Conservation (phyloP, 179 eudicot species). For the Actinidia arguta region DNA sequence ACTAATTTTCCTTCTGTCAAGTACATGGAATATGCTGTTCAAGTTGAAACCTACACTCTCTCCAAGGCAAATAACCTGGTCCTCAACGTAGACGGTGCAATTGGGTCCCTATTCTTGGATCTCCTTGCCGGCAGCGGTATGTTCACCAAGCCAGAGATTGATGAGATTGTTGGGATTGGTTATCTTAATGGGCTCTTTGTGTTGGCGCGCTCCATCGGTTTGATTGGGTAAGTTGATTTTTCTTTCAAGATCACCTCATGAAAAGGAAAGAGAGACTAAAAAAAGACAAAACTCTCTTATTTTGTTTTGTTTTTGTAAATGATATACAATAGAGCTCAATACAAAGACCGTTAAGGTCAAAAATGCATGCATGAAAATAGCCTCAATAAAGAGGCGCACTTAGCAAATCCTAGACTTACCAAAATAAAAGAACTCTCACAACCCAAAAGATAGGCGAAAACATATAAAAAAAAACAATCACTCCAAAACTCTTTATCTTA, state of each 20-base stretch:
- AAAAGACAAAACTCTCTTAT: background rate
- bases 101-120: slow-evolving; percentile 94
- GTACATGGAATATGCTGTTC: slow-evolving; percentile 98
- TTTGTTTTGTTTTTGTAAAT: too few relatives aligned
- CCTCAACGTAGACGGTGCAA: slow-evolving; percentile 95
- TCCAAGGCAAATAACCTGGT: slow-evolving; percentile 96
- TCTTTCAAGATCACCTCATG: background rate
- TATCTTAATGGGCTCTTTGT: slow-evolving; percentile 96
- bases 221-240: slow-evolving; percentile 83
- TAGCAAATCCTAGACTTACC: too few relatives aligned
- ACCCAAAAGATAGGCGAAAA: too few relatives aligned
- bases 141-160: slow-evolving; percentile 95
- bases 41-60: slow-evolving; percentile 94
- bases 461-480: too few relatives aligned
- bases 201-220: slow-evolving; percentile 94
- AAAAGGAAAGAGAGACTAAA: background rate
- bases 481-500: too few relatives aligned
- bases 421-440: too few relatives aligned
- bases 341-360: too few relatives aligned
- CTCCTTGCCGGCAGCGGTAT: slow-evolving; percentile 97
- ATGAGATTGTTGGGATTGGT: slow-evolving; percentile 92
- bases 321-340: too few relatives aligned
- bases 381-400: too few relatives aligned
- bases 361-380: too few relatives aligned
- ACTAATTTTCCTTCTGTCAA: slow-evolving; percentile 92